Evolutionary conservation across 176 grass and related monocot genomes (phyloP), one percentile per base, ranked within the genome.

Genomic region (Puya raimondii): DNA sequence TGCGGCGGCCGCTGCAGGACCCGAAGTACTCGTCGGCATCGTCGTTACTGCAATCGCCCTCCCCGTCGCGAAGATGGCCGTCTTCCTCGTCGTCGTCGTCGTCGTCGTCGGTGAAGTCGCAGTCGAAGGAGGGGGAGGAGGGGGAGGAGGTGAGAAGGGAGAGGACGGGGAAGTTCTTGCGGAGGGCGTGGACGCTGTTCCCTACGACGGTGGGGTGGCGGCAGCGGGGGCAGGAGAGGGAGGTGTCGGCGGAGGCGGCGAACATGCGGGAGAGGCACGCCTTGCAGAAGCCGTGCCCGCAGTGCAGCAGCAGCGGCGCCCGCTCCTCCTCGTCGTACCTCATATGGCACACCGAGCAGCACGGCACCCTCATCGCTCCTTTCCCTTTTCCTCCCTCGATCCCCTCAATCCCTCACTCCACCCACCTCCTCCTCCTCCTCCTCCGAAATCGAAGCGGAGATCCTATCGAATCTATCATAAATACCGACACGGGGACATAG

Each of bases 261-360:
- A 99, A 91, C 95, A 94, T 86, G 78, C 79, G 80, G 14, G 90
- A 77, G 27, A 99, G 95, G 87, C 95, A 99, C 14, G 82, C 77
- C 77, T 85, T 85, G 84, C 95, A 99, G 89, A 99, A 99, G 68
- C 95, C 90, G 59, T 99, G 95, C 64, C 95, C 95, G 82, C 95
- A 99, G 87, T 91, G 85, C 78, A 99, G 90, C 3, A 99, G 90
- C 47, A 99, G 87, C 53, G 95, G 90, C 11, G 75, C 64, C 49
- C 74, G 90, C 84, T 99, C 95, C 18, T 91, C 95, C 81, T 99
- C 95, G 57, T 99, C 95, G 78, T 99, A 99, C 52, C 88, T 70
- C 11, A 73, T 68, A 75, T 87, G 83, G 80, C 95, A 99, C 50
- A 99, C 72, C 18, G 94, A 93, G 85, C 89, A 99, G 78, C 94